Conservation (phyloP, 179 eudicot genomes). For the Corrigiola litoralis region DNA sequence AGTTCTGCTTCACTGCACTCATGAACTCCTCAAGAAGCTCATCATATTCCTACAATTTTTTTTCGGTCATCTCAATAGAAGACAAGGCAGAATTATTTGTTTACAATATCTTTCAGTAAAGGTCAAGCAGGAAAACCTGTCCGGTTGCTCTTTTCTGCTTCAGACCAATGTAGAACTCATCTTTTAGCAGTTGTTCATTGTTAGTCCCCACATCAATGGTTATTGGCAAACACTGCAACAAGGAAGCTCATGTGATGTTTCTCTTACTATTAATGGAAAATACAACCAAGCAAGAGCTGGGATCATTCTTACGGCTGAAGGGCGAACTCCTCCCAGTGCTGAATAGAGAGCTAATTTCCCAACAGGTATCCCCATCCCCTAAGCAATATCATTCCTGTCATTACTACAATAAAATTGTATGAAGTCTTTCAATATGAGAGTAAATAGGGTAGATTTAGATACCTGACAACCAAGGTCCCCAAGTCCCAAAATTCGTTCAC, state of each 20-base stretch:
- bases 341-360: conserved; percentile 80
- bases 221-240: conserved; percentile 71
- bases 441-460: not conserved
- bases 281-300: not conserved
- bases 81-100: not conserved
- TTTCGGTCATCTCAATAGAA: not conserved
- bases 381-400: conserved; percentile 1
- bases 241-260: not conserved
- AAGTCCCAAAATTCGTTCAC: conserved; percentile 90
- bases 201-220: conserved; percentile 89
- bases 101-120: conserved; percentile 8
- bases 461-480: conserved; percentile 99
- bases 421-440: not conserved
- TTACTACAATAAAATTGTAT: not conserved
- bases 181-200: conserved; percentile 61
- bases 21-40: conserved; percentile 72
- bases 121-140: conserved; percentile 34
- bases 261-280: not conserved
- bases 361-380: conserved; percentile 98
- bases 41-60: conserved; percentile 52
- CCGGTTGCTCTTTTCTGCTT: conserved; percentile 78
- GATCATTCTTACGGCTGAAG: conserved; percentile 61
- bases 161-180: conserved; percentile 86
- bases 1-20: conserved; percentile 77
- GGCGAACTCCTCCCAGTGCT: conserved; percentile 94